Base-by-base conservation (phyloP, 768 basidiomycete genomes). In the Kondoa malvinella region DNA sequence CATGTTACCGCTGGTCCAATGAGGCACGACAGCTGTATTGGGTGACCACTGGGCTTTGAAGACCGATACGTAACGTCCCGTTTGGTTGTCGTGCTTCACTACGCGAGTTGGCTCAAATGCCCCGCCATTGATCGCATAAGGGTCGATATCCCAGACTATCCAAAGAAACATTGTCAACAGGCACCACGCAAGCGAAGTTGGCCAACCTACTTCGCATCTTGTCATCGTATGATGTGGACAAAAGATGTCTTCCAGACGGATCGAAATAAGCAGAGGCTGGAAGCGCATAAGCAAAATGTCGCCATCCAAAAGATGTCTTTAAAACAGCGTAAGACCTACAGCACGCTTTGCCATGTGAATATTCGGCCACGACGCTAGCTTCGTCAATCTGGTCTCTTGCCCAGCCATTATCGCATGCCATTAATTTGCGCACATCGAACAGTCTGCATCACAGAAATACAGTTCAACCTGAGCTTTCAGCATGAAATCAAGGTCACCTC, bases 161-260 rank as follows among this genome's bases (percentile, higher is more conserved):
- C 4, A 1, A 27, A 1, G n/a, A 4, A 31, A 73, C 34, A 74
- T 69, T 75, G 66, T 25, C 16, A n/a, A n/a, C 57, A 59, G 34
- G 1, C 26, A 34, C 21, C 15, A 4, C 61, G 57, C 31, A 25
- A 27, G 27, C 3, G 25, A 16, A 4, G 4, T 2, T 2, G n/a
- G 27, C 1, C 25, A 25, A 74, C 76, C 58, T 63, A 79, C 78
- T 68, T 61, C 80, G 68, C 26, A 79, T 68, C n/a, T 63, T 57
- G 66, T 80, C 78, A 68, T 80, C 80, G 70, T 80, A 80, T 14
- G 72, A 72, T 15, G 80, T 80, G 2, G 75, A 77, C 27, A 79
- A 65, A 1, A 80, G 67, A 27, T 76, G 63, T 26, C 74, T 72
- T 1, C 79, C 80, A 66, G 76, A 75, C n/a, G 76, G 75, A 72